Evolutionary conservation across 257 asterid genomes (phyloP).

Genomic region (Nicotiana obtusifolia): DNA sequence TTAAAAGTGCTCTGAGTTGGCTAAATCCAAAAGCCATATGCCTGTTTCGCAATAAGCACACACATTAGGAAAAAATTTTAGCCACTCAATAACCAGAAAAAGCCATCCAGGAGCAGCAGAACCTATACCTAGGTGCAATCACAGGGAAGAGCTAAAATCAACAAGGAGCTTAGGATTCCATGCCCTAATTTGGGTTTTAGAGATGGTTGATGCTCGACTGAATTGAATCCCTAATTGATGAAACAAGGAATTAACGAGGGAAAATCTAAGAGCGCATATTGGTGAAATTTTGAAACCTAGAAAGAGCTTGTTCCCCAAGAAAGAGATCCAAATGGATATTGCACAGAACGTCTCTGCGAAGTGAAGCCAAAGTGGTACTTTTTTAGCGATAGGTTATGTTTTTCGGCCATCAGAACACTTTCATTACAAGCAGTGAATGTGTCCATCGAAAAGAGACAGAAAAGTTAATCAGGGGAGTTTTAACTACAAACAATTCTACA

Average conservation of each 20-base stretch:
- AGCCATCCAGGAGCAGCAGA: background rate
- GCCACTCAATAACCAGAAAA: background rate
- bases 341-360: background rate
- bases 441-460: background rate
- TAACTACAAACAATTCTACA: background rate
- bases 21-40: background rate
- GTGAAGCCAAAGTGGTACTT: background rate
- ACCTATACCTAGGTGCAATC: background rate
- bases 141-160: no score
- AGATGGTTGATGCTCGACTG: background rate
- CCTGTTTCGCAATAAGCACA: background rate
- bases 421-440: background rate
- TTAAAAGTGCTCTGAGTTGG: background rate
- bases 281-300: background rate
- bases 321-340: background rate
- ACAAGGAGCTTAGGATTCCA: background rate
- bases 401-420: background rate
- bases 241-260: background rate
- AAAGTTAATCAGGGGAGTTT: background rate
- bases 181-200: background rate
- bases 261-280: background rate
- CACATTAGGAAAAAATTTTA: background rate
- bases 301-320: background rate
- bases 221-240: conserved; percentile 3
- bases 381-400: background rate